Percentiles rank a stretch among this genome's conserved stretches.
Evolutionary conservation across 2,329 filamentous ascomycete species (phyloP).

Genomic region (Colletotrichum tropicale): DNA sequence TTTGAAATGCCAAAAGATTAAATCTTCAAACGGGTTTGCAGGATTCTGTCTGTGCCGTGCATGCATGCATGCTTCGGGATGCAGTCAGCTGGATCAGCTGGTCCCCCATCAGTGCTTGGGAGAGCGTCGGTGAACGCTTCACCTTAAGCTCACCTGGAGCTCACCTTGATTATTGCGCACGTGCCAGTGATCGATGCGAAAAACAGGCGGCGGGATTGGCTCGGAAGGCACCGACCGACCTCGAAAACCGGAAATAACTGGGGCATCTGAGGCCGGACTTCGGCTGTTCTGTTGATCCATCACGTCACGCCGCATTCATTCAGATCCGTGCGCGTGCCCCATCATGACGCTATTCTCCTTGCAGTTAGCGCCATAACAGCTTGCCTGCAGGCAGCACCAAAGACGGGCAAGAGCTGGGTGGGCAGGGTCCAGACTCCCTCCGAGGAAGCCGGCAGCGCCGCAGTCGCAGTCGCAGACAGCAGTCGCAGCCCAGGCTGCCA

Average conservation of each 20-base stretch:
- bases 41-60: neutral
- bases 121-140: neutral
- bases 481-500: neutral
- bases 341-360: neutral
- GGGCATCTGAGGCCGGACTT: neutral
- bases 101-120: neutral
- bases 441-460: neutral
- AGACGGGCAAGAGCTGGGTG: neutral
- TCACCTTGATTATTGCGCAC: accelerated
- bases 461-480: neutral
- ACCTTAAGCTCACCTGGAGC: neutral
- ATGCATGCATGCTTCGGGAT: neutral
- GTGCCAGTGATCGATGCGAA: neutral
- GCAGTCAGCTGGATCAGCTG: neutral
- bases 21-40: neutral
- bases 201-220: conserved; percentile 5
- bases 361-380: neutral
- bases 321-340: neutral
- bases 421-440: neutral
- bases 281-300: conserved; percentile 1
- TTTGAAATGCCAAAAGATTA: neutral
- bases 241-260: neutral
- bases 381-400: neutral
- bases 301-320: neutral
- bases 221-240: neutral